phyloP scores from a whole-genome alignment of 1,284 basidiomycete species.

The Cutaneotrichosporon arboriforme region DNA sequence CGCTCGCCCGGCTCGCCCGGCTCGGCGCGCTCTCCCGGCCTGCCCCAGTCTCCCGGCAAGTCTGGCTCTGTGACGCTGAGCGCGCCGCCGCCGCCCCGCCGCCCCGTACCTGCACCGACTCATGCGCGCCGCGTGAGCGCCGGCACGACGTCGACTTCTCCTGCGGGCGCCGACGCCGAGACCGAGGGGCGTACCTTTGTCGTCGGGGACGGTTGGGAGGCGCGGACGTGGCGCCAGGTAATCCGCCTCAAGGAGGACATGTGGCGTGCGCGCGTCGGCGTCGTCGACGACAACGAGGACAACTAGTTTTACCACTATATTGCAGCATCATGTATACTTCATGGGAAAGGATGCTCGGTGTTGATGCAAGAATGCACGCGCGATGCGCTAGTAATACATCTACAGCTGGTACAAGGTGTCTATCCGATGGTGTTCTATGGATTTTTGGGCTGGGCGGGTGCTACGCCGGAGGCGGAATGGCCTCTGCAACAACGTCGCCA shows the following conservation, averaged over 20 bases:
- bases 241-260: constrained; percentile 76
- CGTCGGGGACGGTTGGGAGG: constrained; percentile 77
- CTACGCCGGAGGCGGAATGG: no score
- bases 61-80: not conserved
- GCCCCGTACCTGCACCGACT: not conserved
- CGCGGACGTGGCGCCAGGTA: constrained; percentile 79
- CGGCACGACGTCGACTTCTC: no score
- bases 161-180: constrained; percentile 15
- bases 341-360: no score
- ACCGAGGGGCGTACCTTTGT: constrained; percentile 12
- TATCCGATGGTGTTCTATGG: no score
- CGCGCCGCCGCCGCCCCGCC: not conserved
- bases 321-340: no score
- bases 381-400: no score
- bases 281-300: constrained; percentile 11
- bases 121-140: not conserved
- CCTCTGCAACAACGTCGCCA: constrained; percentile 6
- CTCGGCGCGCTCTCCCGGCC: no score
- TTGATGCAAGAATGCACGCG: no score
- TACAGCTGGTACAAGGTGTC: no score
- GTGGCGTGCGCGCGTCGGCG: constrained; percentile 78
- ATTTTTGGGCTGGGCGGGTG: no score
- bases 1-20: not conserved
- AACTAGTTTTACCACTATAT: not conserved
- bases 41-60: no score